Conservation (phyloP, 2,329 filamentous ascomycete genomes). For the Setomelanomma holmii region DNA sequence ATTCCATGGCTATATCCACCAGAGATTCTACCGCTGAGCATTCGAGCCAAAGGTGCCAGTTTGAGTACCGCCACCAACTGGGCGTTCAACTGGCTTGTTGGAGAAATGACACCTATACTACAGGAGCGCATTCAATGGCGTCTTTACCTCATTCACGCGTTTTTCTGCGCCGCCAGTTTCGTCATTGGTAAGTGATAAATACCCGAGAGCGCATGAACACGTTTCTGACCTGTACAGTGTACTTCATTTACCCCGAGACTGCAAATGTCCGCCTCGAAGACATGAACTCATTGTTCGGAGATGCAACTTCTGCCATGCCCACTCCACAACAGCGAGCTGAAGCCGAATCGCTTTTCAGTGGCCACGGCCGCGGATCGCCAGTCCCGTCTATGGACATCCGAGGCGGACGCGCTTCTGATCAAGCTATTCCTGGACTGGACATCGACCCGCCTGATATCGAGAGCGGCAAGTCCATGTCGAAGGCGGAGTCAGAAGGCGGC, state of each 20-base stretch:
- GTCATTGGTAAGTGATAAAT: conserved; percentile 94
- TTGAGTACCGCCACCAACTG: conserved; percentile 96
- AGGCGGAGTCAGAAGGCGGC: conserved; percentile 35
- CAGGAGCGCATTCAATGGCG: conserved; percentile 94
- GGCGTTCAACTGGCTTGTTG: conserved; percentile 98
- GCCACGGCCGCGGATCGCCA: conserved; percentile 70
- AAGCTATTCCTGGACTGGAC: conserved; percentile 78
- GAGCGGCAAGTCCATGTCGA: conserved; percentile 55
- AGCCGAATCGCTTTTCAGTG: conserved; percentile 79
- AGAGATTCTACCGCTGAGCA: conserved; percentile 97
- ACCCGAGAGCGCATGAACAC: too few relatives aligned
- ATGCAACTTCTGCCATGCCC: conserved; percentile 82
- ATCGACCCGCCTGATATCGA: conserved; percentile 76
- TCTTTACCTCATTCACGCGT: conserved; percentile 92
- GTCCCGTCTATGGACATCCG: conserved; percentile 78
- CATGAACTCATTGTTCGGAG: conserved; percentile 94
- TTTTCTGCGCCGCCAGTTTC: conserved; percentile 95
- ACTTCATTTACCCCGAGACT: conserved; percentile 97
- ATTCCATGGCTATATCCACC: conserved; percentile 98
- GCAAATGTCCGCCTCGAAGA: conserved; percentile 94
- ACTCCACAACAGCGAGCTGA: conserved; percentile 82
- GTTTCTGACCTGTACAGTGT: conserved; percentile 67
- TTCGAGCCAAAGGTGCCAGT: conserved; percentile 95
- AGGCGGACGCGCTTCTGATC: conserved; percentile 56
- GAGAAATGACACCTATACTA: conserved; percentile 90